Base-by-base conservation (phyloP, 257 asterid species). In the Eustoma russellianum region DNA sequence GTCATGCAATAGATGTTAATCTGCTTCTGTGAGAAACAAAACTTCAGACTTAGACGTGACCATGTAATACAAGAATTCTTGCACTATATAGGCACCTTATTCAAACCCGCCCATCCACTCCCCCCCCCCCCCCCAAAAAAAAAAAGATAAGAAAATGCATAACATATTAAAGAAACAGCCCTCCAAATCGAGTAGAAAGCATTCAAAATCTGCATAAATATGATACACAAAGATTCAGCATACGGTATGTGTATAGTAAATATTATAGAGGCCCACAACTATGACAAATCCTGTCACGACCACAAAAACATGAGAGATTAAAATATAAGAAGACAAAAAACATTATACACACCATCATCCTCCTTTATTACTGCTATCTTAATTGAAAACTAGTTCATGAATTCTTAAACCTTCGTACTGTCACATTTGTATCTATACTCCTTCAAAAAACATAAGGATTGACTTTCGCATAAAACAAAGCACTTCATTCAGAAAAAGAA, bases 101-200 rank as follows among this genome's bases (percentile, higher is more conserved):
- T 24, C 30, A 24, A 2, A 4, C 30, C 30, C 30, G 30, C 30
- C 30, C 30, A 24, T 24, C 30, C 30, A 2, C 3, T 0, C 30
- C 72, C 63, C 63, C 33, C 49, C 17, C 33, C 18, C 68, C 77
- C 33, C 17, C 17, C 17, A 28, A 46, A 7, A 54, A 13, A 18
- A n/a, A n/a, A n/a, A n/a, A n/a, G n/a, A n/a, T n/a, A n/a, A n/a
- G n/a, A 17, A 68, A 18, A 16, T 55, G 45, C 19, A 52, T 28
- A 52, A 12, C 48, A 10, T 19, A 43, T 28, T 33, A 50, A 64
- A 67, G 69, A 69, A 72, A 63, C 62, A 45, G 67, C 72, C 58
- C 67, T 59, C n/a, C 64, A 71, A 79, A 82, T 66, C 88, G 83
- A 71, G 92, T 79, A 70, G 55, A 86, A 77, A 79, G 72, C 73